Conservation (phyloP, 768 basidiomycete genomes). For the Pluteus cervinus region DNA sequence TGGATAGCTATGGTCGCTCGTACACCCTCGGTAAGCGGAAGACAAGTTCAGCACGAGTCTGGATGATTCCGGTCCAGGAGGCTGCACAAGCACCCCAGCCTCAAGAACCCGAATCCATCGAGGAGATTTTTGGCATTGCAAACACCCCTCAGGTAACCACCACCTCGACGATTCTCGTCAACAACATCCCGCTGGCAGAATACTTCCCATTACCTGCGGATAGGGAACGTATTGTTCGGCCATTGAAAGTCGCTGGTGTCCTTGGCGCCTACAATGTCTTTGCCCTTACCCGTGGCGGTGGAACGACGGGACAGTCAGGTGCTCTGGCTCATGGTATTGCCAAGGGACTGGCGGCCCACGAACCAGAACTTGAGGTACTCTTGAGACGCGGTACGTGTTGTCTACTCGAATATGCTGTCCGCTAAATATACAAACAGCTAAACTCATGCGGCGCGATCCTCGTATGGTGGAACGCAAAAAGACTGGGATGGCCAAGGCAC, state of each 20-base stretch:
- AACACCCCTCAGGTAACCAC: slow-evolving; percentile 28
- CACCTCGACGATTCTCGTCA: slow-evolving; percentile 71
- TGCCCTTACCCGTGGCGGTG: slow-evolving; percentile 77
- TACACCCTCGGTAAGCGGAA: slow-evolving; percentile 86
- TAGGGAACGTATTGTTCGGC: slow-evolving; percentile 76
- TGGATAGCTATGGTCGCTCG: slow-evolving; percentile 79
- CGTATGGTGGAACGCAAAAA: slow-evolving; percentile 99
- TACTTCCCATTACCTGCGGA: slow-evolving; percentile 77
- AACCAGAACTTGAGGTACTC: slow-evolving; percentile 55
- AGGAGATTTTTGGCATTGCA: slow-evolving; percentile 19
- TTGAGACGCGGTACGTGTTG: slow-evolving; percentile 63
- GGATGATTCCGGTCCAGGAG: slow-evolving; percentile 71
- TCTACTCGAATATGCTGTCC: not conserved
- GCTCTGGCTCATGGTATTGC: slow-evolving; percentile 76
- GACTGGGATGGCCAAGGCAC: slow-evolving; percentile 86
- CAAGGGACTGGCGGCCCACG: slow-evolving; percentile 67
- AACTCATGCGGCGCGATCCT: slow-evolving; percentile 84
- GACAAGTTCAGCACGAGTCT: slow-evolving; percentile 85
- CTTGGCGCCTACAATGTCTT: slow-evolving; percentile 82
- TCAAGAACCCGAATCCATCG: slow-evolving; percentile 15
- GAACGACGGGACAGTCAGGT: slow-evolving; percentile 89
- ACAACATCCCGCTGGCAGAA: slow-evolving; percentile 70
- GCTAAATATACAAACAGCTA: slow-evolving; percentile 42
- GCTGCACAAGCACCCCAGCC: slow-evolving; percentile 6
- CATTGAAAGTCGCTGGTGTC: slow-evolving; percentile 77